These are phyloP conservation scores for Aphanomyces euteiches DNA, from an alignment of 352 stramenopile genomes.

Conservation along the genomic window DNA sequence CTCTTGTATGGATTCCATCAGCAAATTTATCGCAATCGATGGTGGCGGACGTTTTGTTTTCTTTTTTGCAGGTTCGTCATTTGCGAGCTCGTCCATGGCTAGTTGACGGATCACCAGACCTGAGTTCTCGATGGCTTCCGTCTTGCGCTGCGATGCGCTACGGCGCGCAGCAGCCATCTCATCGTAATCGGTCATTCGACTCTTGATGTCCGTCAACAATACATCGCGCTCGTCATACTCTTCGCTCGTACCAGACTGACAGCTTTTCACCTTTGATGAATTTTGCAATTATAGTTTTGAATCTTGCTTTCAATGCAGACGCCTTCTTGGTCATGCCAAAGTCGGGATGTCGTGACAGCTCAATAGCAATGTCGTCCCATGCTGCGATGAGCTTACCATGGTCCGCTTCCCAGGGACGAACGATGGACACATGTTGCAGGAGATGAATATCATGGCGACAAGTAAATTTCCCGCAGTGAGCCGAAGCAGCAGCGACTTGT, in stretches of 20 bases:
- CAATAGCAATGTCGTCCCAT: neutral
- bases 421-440: neutral
- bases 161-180: neutral
- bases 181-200: neutral
- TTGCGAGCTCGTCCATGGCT: neutral
- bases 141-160: neutral
- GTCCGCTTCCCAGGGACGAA: conserved; percentile 1
- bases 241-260: neutral
- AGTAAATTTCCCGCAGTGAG: neutral
- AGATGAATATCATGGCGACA: conserved; percentile 7
- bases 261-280: neutral
- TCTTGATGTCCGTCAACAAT: conserved; percentile 5
- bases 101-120: neutral
- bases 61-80: too few species aligned
- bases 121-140: neutral
- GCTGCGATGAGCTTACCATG: neutral
- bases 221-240: neutral
- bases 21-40: too few species aligned
- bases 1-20: neutral
- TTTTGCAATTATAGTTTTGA: neutral
- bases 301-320: conserved; percentile 1
- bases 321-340: neutral
- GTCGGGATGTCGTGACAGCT: too few species aligned
- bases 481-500: too few species aligned
- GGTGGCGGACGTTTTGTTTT: too few species aligned